Evolutionary conservation across 176 grass and related monocot species (phyloP).

Genomic region (Urochloa ruziziensis): DNA sequence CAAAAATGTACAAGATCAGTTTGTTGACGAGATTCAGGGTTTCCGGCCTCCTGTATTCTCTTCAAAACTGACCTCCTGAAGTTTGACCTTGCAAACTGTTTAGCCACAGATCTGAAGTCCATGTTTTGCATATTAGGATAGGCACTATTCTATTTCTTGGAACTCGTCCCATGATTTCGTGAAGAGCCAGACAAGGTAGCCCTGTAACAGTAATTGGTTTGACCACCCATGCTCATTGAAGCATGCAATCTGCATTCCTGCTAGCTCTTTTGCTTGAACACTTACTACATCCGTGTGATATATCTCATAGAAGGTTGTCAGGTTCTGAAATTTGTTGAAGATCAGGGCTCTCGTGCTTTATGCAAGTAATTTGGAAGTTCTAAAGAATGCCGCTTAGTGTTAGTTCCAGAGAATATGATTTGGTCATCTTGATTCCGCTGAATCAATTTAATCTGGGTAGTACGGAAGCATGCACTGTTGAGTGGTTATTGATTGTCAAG

Average conservation of each 20-base stretch:
- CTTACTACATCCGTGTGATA: background rate
- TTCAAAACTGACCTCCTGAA: background rate
- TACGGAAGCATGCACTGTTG: background rate
- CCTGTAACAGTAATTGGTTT: background rate
- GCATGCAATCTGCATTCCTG: background rate
- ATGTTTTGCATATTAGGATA: background rate
- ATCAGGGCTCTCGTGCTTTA: background rate
- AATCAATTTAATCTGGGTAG: background rate
- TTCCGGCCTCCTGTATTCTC: background rate
- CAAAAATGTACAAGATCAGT: background rate
- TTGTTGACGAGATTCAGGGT: background rate
- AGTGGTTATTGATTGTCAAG: background rate
- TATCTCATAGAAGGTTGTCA: background rate
- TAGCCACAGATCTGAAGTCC: background rate
- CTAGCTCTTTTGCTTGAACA: background rate
- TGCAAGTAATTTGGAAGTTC: background rate
- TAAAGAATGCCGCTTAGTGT: background rate
- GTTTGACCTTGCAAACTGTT: background rate
- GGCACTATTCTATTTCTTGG: background rate
- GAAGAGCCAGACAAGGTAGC: background rate
- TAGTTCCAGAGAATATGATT: background rate
- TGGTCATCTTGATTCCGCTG: background rate
- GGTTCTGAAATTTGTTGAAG: background rate
- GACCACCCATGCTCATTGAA: background rate
- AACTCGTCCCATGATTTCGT: background rate